Base-by-base conservation (phyloP, 2,329 filamentous ascomycete genomes). In the Biscogniauxia marginata region DNA sequence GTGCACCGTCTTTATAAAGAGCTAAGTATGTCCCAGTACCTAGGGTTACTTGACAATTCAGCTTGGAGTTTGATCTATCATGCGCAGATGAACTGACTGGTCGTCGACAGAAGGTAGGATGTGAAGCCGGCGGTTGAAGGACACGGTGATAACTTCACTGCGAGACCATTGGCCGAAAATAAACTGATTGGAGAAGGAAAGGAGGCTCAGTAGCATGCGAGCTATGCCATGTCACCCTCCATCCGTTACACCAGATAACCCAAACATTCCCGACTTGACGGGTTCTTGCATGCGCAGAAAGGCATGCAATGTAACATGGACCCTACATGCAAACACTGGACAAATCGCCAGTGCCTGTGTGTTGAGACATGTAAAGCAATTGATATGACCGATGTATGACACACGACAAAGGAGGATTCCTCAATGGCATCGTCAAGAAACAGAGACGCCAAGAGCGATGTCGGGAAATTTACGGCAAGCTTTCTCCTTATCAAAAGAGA, bases 401-500 rank as follows among this genome's bases (percentile, higher is more conserved):
- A 39, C 30, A 39, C 30, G 6, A 39, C 11, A 39, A 39, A 39
- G 13, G 11, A 9, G n/a, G 13, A n/a, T 25, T 25, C 24, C 6
- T 25, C 24, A 25, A 25, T 25, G 24, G 11, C 24, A 25, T 6
- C 11, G 24, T 25, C 24, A 25, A 22, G 25, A 51, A 45, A 18
- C 49, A 49, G n/a, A 25, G 23, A 23, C 11, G 34, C 20, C 39
- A 22, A 43, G 49, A 51, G 49, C 49, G 49, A 51, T 51, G 49
- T 51, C 49, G 49, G 49, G 49, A 45, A 45, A 54, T 46, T 25
- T 49, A 25, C 13, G 46, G 23, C 46, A 39, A 16, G 22, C 21
- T 6, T 30, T 25, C 25, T 5, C 25, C 23, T 20, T 53, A 51
- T 34, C 23, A 25, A 7, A 19, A 56, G 56, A 55, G 55, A 57